phyloP scores from a whole-genome alignment of 176 grass and related monocot species.

The Oryza australiensis region DNA sequence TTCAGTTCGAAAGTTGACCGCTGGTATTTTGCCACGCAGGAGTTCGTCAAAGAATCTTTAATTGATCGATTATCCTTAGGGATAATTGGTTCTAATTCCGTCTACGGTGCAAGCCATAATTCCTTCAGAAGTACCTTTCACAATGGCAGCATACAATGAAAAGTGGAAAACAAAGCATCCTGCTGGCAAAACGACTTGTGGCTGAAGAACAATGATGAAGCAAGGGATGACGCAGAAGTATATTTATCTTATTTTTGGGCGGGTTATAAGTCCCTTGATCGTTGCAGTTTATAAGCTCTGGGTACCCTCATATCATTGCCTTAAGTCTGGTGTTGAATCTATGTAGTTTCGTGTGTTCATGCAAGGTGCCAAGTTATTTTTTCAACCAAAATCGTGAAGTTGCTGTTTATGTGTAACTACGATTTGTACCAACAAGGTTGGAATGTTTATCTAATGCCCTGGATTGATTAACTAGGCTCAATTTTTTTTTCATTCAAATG shows the following conservation, averaged over 20 bases:
- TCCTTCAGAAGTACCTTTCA: conserved; percentile 42
- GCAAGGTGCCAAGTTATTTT: conserved; percentile 39
- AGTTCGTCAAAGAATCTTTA: conserved; percentile 84
- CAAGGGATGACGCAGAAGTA: conserved; percentile 57
- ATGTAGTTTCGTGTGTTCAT: conserved; percentile 41
- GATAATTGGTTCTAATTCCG: background rate
- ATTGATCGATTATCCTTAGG: conserved; percentile 55
- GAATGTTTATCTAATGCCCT: background rate
- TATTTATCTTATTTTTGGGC: conserved; percentile 61
- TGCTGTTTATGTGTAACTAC: too few relatives aligned
- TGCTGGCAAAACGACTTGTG: conserved; percentile 32
- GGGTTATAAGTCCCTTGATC: conserved; percentile 24
- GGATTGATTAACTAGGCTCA: background rate
- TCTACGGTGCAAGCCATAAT: conserved; percentile 46
- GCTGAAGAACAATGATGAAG: conserved; percentile 25
- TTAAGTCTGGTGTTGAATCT: conserved; percentile 42
- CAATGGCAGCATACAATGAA: conserved; percentile 47
- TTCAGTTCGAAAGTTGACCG: conserved; percentile 62
- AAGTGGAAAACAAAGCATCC: conserved; percentile 32
- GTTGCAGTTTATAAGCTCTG: conserved; percentile 46
- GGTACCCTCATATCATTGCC: conserved; percentile 35
- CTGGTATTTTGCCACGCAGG: conserved; percentile 41
- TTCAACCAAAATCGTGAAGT: conserved; percentile 58
- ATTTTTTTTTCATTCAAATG: too few relatives aligned
- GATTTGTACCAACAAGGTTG: too few relatives aligned